Evolutionary conservation across 176 grass and related monocot species (phyloP).

Genomic region (Cocos nucifera): DNA sequence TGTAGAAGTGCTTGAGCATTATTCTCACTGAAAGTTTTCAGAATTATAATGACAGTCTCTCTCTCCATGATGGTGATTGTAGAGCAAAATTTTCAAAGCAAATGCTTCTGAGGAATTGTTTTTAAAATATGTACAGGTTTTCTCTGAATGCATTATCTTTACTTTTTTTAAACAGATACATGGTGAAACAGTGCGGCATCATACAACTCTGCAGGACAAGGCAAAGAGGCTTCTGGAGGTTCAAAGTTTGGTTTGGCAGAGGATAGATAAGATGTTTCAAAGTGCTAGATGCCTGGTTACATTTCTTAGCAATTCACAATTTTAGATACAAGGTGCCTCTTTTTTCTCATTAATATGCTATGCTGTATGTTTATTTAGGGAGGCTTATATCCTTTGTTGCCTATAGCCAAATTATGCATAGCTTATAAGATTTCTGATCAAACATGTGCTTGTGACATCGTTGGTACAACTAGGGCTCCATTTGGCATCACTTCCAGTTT

Average conservation of each 20-base stretch:
- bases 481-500: too few species aligned
- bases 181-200: constrained; percentile 63
- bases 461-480: too few species aligned
- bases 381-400: too few species aligned
- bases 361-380: not conserved
- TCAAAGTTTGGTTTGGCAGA: constrained; percentile 88
- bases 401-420: too few species aligned
- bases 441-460: too few species aligned
- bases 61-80: too few species aligned
- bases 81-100: too few species aligned
- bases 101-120: too few species aligned
- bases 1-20: too few species aligned
- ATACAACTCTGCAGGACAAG: constrained; percentile 53
- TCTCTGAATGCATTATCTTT: not conserved
- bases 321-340: constrained; percentile 28
- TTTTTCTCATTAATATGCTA: not conserved
- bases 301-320: constrained; percentile 85
- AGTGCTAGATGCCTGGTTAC: constrained; percentile 85
- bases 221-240: constrained; percentile 68
- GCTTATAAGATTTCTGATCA: too few species aligned
- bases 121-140: not conserved
- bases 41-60: too few species aligned
- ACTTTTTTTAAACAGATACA: constrained; percentile 53
- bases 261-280: constrained; percentile 86
- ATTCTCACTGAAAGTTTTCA: too few species aligned